Conservation (phyloP, 345 rosid genomes). For the Tarenaya hassleriana region DNA sequence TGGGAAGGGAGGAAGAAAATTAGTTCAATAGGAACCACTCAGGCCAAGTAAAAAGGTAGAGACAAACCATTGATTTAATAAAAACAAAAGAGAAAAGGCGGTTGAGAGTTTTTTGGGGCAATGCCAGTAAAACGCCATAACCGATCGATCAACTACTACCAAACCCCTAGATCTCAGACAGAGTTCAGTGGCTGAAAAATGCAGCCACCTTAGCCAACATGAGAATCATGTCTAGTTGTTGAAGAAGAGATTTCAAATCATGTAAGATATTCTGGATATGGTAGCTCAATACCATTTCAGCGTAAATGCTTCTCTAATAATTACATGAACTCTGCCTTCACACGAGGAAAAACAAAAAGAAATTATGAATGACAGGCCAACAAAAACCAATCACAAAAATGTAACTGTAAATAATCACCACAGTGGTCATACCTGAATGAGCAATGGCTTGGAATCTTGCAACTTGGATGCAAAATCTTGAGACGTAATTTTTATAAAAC, state of each 20-base stretch:
- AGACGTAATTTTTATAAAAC: slow-evolving; percentile 43
- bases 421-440: slow-evolving; percentile 53
- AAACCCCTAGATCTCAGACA: no score
- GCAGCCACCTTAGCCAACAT: no score
- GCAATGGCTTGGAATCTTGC: slow-evolving; percentile 57
- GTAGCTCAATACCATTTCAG: not conserved
- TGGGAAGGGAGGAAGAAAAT: no score
- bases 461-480: slow-evolving; percentile 38
- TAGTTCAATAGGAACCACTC: no score
- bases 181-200: no score
- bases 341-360: not conserved
- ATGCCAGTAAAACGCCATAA: no score
- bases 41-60: no score
- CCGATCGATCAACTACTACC: no score
- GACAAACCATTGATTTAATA: no score
- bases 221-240: no score
- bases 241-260: slow-evolving; percentile 3
- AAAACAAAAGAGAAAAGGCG: no score
- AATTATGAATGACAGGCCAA: not conserved
- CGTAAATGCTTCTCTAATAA: not conserved
- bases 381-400: not conserved
- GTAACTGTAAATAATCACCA: not conserved
- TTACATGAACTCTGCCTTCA: not conserved
- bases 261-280: slow-evolving; percentile 9
- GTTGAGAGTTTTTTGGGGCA: no score